Base-by-base conservation (phyloP, 179 eudicot species). In the Spergularia azorica region DNA sequence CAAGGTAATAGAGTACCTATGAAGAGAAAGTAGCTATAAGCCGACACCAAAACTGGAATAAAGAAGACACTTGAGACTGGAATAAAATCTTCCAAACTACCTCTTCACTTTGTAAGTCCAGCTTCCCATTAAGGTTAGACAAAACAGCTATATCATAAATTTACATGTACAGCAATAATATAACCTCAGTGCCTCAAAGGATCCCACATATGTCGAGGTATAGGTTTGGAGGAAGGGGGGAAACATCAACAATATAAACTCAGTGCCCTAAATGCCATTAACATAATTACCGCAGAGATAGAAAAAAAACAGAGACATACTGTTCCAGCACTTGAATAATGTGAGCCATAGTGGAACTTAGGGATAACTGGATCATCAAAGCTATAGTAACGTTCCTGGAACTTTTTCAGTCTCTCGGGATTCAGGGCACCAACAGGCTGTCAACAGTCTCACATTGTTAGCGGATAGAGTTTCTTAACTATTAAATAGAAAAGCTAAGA, bases 311-410 rank as follows among this genome's bases (percentile, higher is more conserved):
- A 68, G 58, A 72, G 85, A 86, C 93, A 62, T 89, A 96, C 99
- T 38, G 93, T 87, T 84, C 93, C 97, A 79, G 98, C 99, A 81
- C 95, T 96, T 43, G 98, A 94, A 79, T 96, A 96, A 89, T 96
- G 99, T 80, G 99, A 96, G 76, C 96, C 98, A 85, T 96, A 96
- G 77, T 94, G 99, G 73, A 96, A 96, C 85, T 94, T 94, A 10
- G 99, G 99, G 83, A 96, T 94, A 70, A 89, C 83, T 56, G 98
- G 96, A 84, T 96, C 98, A 73, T 94, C 91, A 84, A 90, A 92
- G 77, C 92, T 90, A 72, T 93, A 87, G 84, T 96, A 96, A 80
- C 99, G 90, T 87, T 96, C 99, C 80, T 90, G 97, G 79, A 92
- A 92, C 73, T 94, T 92, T 72, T 82, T 75, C 74, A 96, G 83